Conservation (phyloP, 2,329 filamentous ascomycete species). For the Phaeosphaeriaceae sp. region DNA sequence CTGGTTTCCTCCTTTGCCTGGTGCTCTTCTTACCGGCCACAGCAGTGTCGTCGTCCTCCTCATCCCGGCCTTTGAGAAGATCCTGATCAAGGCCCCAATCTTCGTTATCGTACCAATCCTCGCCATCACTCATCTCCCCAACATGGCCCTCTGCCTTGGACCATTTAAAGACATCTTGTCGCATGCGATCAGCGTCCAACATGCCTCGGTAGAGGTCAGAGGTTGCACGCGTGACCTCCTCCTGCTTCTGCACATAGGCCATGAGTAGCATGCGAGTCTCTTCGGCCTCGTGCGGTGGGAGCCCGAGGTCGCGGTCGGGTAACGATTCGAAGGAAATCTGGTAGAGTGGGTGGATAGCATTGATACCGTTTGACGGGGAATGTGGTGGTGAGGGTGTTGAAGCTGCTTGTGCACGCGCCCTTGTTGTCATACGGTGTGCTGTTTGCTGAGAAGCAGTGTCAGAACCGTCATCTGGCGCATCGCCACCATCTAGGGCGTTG, state of each 20-base stretch:
- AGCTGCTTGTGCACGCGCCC: conserved; percentile 58
- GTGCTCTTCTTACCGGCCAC: conserved; percentile 57
- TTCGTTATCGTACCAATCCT: conserved; percentile 87
- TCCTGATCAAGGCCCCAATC: conserved; percentile 78
- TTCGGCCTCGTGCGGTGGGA: conserved; percentile 77
- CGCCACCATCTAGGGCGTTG: conserved; percentile 30
- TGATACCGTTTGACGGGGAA: conserved; percentile 56
- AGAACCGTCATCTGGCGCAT: conserved; percentile 47
- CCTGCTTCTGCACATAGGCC: conserved; percentile 83
- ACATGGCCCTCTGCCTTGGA: conserved; percentile 79
- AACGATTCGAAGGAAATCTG: conserved; percentile 66
- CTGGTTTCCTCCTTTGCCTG: conserved; percentile 46
- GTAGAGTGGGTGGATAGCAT: conserved; percentile 78
- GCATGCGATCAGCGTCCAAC: conserved; percentile 73
- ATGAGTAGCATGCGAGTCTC: conserved; percentile 76
- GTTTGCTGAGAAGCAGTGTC: conserved; percentile 52
- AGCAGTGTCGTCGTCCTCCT: conserved; percentile 72
- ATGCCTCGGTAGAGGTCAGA: conserved; percentile 73
- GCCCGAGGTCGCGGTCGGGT: conserved; percentile 72
- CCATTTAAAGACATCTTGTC: conserved; percentile 75
- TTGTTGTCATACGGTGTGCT: conserved; percentile 62
- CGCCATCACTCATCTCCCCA: conserved; percentile 82
- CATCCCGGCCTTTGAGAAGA: conserved; percentile 81
- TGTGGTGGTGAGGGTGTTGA: conserved; percentile 48
- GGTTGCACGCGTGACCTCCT: conserved; percentile 77